Evolutionary conservation across 106 monocot genomes (phyloP).

Genomic region (Allium cepa): DNA sequence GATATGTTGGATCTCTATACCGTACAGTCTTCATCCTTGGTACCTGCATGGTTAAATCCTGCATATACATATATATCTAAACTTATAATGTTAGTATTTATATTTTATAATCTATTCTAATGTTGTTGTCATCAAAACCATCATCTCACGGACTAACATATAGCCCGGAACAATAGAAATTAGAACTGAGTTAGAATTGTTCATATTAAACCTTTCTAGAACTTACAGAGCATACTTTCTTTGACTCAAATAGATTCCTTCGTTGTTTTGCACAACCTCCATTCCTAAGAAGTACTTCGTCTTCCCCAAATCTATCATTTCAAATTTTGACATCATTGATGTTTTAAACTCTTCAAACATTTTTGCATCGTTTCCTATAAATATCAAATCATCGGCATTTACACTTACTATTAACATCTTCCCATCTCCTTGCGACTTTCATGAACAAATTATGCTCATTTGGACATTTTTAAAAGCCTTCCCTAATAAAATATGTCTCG

Average conservation of each 20-base stretch:
- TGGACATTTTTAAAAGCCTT: not conserved
- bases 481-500: not conserved
- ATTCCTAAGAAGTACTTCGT: not conserved
- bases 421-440: not conserved
- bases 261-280: too few species aligned
- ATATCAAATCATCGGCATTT: not conserved
- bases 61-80: too few species aligned
- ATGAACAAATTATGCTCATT: conserved; percentile 1
- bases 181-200: not conserved
- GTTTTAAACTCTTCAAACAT: not conserved
- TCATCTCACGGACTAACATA: too few species aligned
- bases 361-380: not conserved
- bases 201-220: not conserved
- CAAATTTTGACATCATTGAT: not conserved
- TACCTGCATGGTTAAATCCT: too few species aligned
- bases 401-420: not conserved
- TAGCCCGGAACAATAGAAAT: not conserved
- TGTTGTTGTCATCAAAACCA: too few species aligned
- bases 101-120: too few species aligned
- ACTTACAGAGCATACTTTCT: not conserved
- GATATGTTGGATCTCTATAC: too few species aligned
- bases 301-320: not conserved
- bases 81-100: too few species aligned
- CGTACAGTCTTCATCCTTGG: too few species aligned
- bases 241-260: conserved; percentile 1